These are phyloP conservation scores for Coemansia reversa DNA, from an alignment of 192 early-diverging fungal genomes.

Conservation along the genomic window DNA sequence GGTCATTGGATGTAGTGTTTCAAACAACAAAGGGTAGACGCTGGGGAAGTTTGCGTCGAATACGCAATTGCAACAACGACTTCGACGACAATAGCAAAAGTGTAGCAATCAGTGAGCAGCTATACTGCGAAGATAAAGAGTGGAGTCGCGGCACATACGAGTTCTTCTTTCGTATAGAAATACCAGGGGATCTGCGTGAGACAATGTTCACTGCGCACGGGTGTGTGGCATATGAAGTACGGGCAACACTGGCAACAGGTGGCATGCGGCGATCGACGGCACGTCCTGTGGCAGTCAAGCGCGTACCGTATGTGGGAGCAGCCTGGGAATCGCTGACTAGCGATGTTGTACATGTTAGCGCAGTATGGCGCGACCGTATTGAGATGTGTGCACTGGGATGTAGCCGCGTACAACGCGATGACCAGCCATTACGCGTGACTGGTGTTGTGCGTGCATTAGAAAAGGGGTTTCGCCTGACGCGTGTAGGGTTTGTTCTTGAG, in stretches of 20 bases:
- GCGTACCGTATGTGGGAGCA: conserved; percentile 39
- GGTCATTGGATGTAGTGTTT: conserved; percentile 29
- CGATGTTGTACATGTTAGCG: conserved; percentile 42
- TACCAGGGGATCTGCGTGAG: conserved; percentile 47
- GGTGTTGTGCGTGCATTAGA: conserved; percentile 49
- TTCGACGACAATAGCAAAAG: not conserved
- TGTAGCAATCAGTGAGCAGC: conserved; percentile 4
- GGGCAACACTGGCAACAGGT: conserved; percentile 21
- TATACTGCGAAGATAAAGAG: conserved; percentile 12
- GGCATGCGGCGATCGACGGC: conserved; percentile 25
- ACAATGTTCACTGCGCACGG: conserved; percentile 53
- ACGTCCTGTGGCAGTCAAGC: conserved; percentile 45
- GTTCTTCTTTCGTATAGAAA: conserved; percentile 44
- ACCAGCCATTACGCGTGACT: conserved; percentile 29
- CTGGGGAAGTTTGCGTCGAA: conserved; percentile 3
- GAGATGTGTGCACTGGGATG: conserved; percentile 52
- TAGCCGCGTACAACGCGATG: conserved; percentile 51
- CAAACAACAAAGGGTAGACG: conserved; percentile 36
- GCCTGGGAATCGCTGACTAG: conserved; percentile 50
- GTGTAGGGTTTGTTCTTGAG: conserved; percentile 47
- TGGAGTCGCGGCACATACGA: conserved; percentile 42
- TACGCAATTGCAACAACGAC: not conserved
- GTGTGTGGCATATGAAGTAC: conserved; percentile 45
- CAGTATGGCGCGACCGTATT: conserved; percentile 46
- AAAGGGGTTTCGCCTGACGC: conserved; percentile 44